Conservation (phyloP, 1,139 yeast genomes). For the Scheffersomyces cryptocercus region DNA sequence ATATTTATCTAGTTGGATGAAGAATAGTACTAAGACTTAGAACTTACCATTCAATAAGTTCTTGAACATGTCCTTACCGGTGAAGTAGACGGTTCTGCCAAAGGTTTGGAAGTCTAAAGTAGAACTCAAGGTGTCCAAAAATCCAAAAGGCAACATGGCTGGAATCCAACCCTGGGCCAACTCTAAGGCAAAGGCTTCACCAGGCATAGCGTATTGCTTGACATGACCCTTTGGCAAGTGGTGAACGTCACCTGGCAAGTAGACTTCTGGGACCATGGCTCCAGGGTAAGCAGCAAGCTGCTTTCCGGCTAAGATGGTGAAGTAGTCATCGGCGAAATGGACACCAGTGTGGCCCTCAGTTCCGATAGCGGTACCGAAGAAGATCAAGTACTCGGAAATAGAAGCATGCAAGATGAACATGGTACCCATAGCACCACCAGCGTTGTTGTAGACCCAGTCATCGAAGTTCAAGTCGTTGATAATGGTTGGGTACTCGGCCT, state of each 20-base stretch:
- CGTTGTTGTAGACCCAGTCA: conserved; percentile 95
- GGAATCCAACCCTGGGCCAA: conserved; percentile 99
- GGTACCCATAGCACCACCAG: conserved; percentile 99
- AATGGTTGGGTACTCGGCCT: conserved; percentile 59
- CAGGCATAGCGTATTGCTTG: conserved; percentile 85
- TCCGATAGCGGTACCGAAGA: conserved; percentile 53
- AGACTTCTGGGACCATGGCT: conserved; percentile 62
- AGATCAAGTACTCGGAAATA: conserved; percentile 76
- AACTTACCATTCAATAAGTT: conserved; percentile 72
- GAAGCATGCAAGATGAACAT: conserved; percentile 96
- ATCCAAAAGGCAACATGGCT: conserved; percentile 95
- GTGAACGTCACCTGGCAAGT: conserved; percentile 81
- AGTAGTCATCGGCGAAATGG: conserved; percentile 95
- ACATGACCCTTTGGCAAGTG: conserved; percentile 70
- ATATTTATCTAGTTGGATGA: not conserved
- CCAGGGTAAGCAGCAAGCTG: conserved; percentile 72
- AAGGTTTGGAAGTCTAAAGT: conserved; percentile 78
- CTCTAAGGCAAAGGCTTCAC: conserved; percentile 84
- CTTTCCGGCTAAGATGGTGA: conserved; percentile 80
- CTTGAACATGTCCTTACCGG: conserved; percentile 75
- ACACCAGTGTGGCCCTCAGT: conserved; percentile 96
- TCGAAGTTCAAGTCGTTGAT: conserved; percentile 70
- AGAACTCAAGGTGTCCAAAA: conserved; percentile 74
- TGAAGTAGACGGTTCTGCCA: conserved; percentile 64
- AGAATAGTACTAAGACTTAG: conserved; percentile 20